A percentile compares a stretch with the other conserved stretches of the same genome.
These are phyloP conservation scores for Novakomyces olei DNA, from an alignment of 805 yeast genomes.

Conservation along the genomic window DNA sequence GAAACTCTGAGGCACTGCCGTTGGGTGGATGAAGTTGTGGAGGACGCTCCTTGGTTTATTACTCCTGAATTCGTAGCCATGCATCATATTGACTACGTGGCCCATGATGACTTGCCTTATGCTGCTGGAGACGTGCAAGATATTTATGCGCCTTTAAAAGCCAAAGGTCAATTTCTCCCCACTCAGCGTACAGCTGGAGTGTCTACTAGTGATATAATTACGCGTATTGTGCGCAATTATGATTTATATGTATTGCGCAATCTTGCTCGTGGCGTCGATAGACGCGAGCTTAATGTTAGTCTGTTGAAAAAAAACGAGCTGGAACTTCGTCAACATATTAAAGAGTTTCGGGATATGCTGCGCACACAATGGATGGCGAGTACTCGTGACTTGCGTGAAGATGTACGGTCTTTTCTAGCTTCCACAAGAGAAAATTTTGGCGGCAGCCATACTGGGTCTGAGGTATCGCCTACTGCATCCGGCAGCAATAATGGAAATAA, in stretches of 20 bases:
- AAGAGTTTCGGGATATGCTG: conserved; percentile 43
- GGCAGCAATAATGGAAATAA: not conserved
- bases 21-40: conserved; percentile 95
- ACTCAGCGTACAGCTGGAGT: conserved; percentile 95
- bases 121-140: conserved; percentile 65
- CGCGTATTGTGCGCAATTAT: conserved; percentile 83
- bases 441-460: not conserved
- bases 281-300: conserved; percentile 87
- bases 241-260: conserved; percentile 93
- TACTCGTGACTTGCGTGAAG: conserved; percentile 3
- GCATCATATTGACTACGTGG: conserved; percentile 83
- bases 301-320: conserved; percentile 95
- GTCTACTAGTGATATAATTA: conserved; percentile 86
- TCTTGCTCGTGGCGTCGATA: conserved; percentile 90
- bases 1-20: conserved; percentile 82
- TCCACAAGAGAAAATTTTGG: not conserved
- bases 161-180: conserved; percentile 70
- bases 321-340: conserved; percentile 76
- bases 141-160: conserved; percentile 79
- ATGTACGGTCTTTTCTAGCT: conserved; percentile 1
- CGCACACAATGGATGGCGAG: conserved; percentile 3
- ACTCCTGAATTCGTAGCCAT: conserved; percentile 55
- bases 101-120: conserved; percentile 93
- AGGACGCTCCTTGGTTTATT: conserved; percentile 89
- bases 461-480: not conserved